Evolutionary conservation across 768 basidiomycete species (phyloP).

Genomic region (Psilocybe azurescens): DNA sequence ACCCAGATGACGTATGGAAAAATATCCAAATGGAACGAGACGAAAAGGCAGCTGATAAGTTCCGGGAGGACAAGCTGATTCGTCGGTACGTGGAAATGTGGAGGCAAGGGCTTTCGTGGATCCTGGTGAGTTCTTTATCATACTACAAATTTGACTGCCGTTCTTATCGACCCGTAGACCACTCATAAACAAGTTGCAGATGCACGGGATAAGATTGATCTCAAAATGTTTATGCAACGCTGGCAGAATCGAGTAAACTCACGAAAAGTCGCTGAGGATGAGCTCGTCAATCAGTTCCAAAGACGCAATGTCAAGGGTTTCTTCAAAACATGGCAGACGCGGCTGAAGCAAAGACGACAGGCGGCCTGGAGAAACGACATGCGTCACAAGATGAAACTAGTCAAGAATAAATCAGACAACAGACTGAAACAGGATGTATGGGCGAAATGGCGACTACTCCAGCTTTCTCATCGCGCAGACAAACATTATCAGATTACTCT

Average conservation of each 20-base stretch:
- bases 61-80: conserved; percentile 63
- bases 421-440: conserved; percentile 63
- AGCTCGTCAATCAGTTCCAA: conserved; percentile 49
- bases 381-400: conserved; percentile 69
- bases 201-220: conserved; percentile 69
- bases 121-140: conserved; percentile 56
- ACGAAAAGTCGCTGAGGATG: conserved; percentile 43
- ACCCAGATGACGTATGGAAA: conserved; percentile 81
- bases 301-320: conserved; percentile 46
- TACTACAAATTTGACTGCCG: conserved; percentile 6
- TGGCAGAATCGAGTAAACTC: conserved; percentile 58
- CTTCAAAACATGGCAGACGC: conserved; percentile 58
- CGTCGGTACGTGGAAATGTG: conserved; percentile 81
- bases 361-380: conserved; percentile 70
- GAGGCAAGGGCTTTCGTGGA: conserved; percentile 74
- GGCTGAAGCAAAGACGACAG: conserved; percentile 59
- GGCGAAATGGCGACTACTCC: conserved; percentile 68
- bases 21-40: conserved; percentile 74
- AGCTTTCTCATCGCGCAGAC: conserved; percentile 54
- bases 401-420: conserved; percentile 60
- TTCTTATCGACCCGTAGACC: conserved; percentile 49
- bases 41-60: conserved; percentile 73
- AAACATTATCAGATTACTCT: conserved; percentile 54
- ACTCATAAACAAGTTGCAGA: conserved; percentile 70
- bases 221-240: conserved; percentile 60